Evolutionary conservation across 208 protist species (phyloP), one percentile per base, ranked within the genome.

Genomic region (Leishmania guyanensis): DNA sequence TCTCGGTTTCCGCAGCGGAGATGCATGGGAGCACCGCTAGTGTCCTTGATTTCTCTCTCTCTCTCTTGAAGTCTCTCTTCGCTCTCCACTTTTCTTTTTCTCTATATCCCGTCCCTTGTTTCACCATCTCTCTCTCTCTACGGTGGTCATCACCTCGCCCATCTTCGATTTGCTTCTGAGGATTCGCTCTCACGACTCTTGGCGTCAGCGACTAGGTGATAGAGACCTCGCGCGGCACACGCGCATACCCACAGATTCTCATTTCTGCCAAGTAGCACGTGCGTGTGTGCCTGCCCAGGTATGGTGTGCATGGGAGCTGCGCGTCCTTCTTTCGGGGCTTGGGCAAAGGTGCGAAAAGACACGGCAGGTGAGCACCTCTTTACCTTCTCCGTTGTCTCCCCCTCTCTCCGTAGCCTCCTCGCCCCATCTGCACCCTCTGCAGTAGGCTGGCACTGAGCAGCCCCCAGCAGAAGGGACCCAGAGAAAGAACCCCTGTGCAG

Each of bases 111-210:
- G 20, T 48, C 77, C 33, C 46, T 43, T 79, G 33, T 39, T 58
- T n/a, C 50, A 33, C 22, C 22, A 0, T 56, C 54, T 56, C n/a
- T 76, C n/a, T 72, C 58, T 12, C 72, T 80, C 48, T 85, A n/a
- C 16, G 68, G 16, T 46, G 39, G 43, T 50, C 46, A 0, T 48
- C 16, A 5, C 43, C 9, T 53, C 36, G 43, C 64, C 53, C 75
- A 16, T 79, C 26, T 53, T 17, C 39, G 9, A 58, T 50, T 69
- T 43, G 26, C 14, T 22, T 22, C 70, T 43, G 9, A n/a, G 46
- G 36, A 39, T 39, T 39, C 12, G 29, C 16, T 6, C 17, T 29
- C 62, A 5, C 62, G 12, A 66, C 62, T 70, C 65, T 51, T 6
- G 68, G 48, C 26, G 36, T 17, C 33, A 51, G 29, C 43, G 43